Base-by-base conservation (phyloP, 179 eudicot genomes). In the Gypsophila paniculata region DNA sequence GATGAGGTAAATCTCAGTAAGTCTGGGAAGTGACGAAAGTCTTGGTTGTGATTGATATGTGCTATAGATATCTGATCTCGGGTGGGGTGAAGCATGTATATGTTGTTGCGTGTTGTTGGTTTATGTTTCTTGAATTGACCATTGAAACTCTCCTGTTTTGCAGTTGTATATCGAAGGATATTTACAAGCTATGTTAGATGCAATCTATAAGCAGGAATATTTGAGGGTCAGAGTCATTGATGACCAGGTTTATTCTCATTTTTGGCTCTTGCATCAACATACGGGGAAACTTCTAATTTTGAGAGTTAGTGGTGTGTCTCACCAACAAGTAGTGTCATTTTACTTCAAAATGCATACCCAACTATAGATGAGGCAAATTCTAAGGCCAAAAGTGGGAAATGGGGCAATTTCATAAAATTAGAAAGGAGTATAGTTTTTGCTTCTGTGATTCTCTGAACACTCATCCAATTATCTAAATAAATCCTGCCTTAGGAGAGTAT, bases 121-220 rank as follows among this genome's bases (percentile, higher is more conserved):
- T 39, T 53, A 17, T 69, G 49, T 38, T 71, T 68, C 69, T 65
- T 5, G 19, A 25, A 53, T 22, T 32, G 51, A 18, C 62, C 60
- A 66, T 36, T 66, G 64, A 71, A 17, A 26, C 7, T 25, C 70
- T 74, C 65, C 65, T 46, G 15, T 38, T 61, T 14, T 85, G 86
- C 96, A 94, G 99, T 74, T 91, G 67, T 94, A 91, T 70, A 85
- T 94, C 79, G 99, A 94, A 93, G 99, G 99, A 62, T 94, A 94
- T 78, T 84, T 94, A 78, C 99, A 94, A 84, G 99, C 99, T 60
- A 88, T 94, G 97, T 75, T 94, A 84, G 99, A 94, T 86, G 70
- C 96, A 1, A 78, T 82, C 48, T 94, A 94, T 73, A 87, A 87
- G 80, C 99, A 94, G 79, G 99, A 94, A 79, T 94, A 90, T 82